phyloP scores from a whole-genome alignment of 192 early-diverging fungal genomes.

The Cladochytrium replicatum region DNA sequence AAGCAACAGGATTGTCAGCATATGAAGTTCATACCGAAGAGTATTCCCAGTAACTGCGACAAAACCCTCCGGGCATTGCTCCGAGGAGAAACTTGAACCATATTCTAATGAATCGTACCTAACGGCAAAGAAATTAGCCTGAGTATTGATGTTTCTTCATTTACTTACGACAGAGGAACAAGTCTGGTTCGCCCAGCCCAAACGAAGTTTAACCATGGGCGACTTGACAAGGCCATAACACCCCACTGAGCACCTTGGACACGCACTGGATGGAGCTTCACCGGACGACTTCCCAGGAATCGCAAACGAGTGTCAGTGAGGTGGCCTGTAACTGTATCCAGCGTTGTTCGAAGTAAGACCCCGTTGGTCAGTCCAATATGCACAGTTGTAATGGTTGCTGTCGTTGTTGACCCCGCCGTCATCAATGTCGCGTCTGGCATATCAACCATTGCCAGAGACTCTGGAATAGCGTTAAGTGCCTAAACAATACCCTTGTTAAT shows the following conservation, averaged over 20 bases:
- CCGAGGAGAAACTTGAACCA: slow-evolving; percentile 71
- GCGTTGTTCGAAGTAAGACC: slow-evolving; percentile 69
- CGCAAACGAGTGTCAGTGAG: slow-evolving; percentile 73
- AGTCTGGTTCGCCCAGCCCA: slow-evolving; percentile 60
- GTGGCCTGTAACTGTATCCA: slow-evolving; percentile 76
- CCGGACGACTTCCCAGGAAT: slow-evolving; percentile 75
- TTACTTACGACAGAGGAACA: slow-evolving; percentile 59
- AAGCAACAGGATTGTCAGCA: neutral
- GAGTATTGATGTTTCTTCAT: neutral
- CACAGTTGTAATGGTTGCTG: slow-evolving; percentile 22
- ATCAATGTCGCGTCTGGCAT: slow-evolving; percentile 63
- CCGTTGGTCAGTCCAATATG: slow-evolving; percentile 88
- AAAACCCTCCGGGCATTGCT: slow-evolving; percentile 79
- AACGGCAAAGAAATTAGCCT: neutral
- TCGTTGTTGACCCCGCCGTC: slow-evolving; percentile 56
- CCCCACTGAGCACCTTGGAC: slow-evolving; percentile 54
- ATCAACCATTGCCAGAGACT: slow-evolving; percentile 66
- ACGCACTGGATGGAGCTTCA: slow-evolving; percentile 63
- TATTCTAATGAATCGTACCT: slow-evolving; percentile 76
- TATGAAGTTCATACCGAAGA: slow-evolving; percentile 30
- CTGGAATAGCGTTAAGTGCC: slow-evolving; percentile 54
- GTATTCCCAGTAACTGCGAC: slow-evolving; percentile 80
- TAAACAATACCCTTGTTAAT: slow-evolving; percentile 16
- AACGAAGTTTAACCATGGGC: slow-evolving; percentile 85
- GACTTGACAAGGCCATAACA: slow-evolving; percentile 70